Conservation (phyloP, 1,284 basidiomycete species). For the Cystobasidium sp. region DNA sequence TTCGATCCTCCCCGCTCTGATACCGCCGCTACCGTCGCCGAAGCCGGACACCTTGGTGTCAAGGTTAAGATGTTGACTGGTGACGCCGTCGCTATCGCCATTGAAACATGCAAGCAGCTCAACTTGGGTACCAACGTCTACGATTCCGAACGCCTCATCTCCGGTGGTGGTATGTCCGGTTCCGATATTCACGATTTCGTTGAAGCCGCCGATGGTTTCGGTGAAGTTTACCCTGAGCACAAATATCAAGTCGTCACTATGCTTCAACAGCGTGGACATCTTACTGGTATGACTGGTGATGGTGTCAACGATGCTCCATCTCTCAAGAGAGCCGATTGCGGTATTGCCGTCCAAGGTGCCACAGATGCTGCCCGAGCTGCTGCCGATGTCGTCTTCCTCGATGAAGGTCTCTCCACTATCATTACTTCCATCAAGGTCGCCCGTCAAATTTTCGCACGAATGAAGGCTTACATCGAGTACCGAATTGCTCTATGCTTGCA, state of each 20-base stretch:
- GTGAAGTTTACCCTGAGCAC: constrained; percentile 66
- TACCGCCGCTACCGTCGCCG: constrained; percentile 63
- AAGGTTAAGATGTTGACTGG: constrained; percentile 66
- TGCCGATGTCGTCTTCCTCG: constrained; percentile 64
- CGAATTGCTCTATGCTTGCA: constrained; percentile 64
- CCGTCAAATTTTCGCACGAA: constrained; percentile 66
- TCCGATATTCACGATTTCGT: constrained; percentile 64
- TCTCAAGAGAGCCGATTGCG: constrained; percentile 61
- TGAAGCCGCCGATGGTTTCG: constrained; percentile 65
- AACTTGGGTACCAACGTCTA: constrained; percentile 63
- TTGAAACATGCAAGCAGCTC: constrained; percentile 64
- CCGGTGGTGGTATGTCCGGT: constrained; percentile 62
- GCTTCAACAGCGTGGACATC: constrained; percentile 63
- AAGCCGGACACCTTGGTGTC: constrained; percentile 63
- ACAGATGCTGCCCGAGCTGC: constrained; percentile 62
- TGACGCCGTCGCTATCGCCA: constrained; percentile 65
- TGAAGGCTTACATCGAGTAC: constrained; percentile 62
- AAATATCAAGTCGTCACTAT: constrained; percentile 63
- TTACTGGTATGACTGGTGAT: constrained; percentile 63
- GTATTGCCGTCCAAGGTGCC: constrained; percentile 63
- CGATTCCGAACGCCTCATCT: constrained; percentile 64
- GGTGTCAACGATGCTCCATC: constrained; percentile 60
- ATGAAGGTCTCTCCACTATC: constrained; percentile 58
- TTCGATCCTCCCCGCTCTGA: constrained; percentile 64
- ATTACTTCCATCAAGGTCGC: constrained; percentile 66